A percentile compares a stretch with the other conserved stretches of the same genome.
Conservation (phyloP, 805 yeast genomes). For the Saccharomycopsis sp. region DNA sequence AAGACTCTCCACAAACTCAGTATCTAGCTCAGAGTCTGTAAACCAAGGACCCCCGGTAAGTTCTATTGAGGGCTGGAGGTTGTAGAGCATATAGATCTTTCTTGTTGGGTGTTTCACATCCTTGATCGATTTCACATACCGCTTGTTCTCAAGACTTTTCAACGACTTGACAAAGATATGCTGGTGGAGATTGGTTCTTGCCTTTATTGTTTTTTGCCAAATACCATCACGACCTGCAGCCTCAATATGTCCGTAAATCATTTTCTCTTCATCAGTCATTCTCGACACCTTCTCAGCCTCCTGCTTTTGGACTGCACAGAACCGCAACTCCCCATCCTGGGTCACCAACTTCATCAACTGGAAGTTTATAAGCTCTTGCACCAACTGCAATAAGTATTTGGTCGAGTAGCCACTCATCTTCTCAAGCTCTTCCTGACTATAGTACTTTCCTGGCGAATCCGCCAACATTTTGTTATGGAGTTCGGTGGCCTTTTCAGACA, state of each 20-base stretch:
- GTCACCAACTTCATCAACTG: constrained; percentile 38
- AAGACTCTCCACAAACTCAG: constrained; percentile 83
- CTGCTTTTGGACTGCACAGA: constrained; percentile 62
- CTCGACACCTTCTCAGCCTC: constrained; percentile 74
- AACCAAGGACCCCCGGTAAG: constrained; percentile 99
- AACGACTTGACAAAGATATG: constrained; percentile 82
- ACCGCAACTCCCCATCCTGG: constrained; percentile 58
- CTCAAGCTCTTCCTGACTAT: constrained; percentile 63
- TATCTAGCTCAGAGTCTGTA: constrained; percentile 89
- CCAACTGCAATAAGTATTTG: constrained; percentile 32
- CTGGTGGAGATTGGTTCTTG: constrained; percentile 83
- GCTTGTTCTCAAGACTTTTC: constrained; percentile 70
- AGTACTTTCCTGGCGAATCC: constrained; percentile 42
- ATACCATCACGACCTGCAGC: constrained; percentile 93
- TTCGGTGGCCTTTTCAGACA: constrained; percentile 42
- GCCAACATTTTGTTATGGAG: constrained; percentile 63
- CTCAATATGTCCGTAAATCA: constrained; percentile 86
- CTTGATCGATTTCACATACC: constrained; percentile 83
- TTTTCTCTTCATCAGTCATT: constrained; percentile 83
- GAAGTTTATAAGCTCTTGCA: constrained; percentile 39
- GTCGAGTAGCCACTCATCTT: constrained; percentile 36
- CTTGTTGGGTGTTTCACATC: constrained; percentile 90
- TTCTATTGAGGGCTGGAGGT: constrained; percentile 88
- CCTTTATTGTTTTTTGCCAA: constrained; percentile 89
- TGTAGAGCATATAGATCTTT: constrained; percentile 91